These are phyloP conservation scores for Volutella citrinella DNA, from an alignment of 2,329 filamentous ascomycete genomes.

Conservation along the genomic window DNA sequence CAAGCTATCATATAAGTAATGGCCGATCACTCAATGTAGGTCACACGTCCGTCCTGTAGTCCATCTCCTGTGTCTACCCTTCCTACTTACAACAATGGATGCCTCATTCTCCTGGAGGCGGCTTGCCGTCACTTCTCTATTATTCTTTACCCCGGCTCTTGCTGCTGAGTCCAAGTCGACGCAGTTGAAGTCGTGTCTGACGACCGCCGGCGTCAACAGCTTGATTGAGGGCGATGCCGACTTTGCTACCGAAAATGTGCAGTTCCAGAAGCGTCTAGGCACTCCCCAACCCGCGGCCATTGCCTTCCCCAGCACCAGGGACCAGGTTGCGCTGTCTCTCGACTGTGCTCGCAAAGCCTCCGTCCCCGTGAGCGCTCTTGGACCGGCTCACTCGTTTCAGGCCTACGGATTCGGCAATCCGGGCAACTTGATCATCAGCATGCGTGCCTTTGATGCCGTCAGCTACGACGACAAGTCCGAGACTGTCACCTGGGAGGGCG, in stretches of 20 bases:
- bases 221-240: constrained; percentile 17
- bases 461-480: constrained; percentile 17
- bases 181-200: constrained; percentile 12
- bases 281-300: constrained; percentile 19
- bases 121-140: constrained; percentile 8
- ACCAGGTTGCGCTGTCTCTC: constrained; percentile 18
- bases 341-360: constrained; percentile 21
- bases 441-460: constrained; percentile 20
- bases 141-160: constrained; percentile 6
- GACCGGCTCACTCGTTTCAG: constrained; percentile 21
- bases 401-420: constrained; percentile 17
- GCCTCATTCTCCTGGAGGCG: too few species aligned
- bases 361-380: constrained; percentile 20
- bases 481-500: constrained; percentile 20
- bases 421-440: constrained; percentile 22
- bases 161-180: constrained; percentile 1
- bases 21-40: too few species aligned
- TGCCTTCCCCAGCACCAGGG: constrained; percentile 16
- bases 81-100: too few species aligned
- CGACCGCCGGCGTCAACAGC: constrained; percentile 14
- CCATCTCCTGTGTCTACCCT: too few species aligned
- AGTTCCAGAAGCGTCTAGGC: constrained; percentile 21
- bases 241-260: constrained; percentile 13
- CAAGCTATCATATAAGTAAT: too few species aligned
- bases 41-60: too few species aligned